A percentile compares a stretch with the other conserved stretches of the same genome.
phyloP scores from a whole-genome alignment of 192 early-diverging fungal species.

The Mortierella alpina region DNA sequence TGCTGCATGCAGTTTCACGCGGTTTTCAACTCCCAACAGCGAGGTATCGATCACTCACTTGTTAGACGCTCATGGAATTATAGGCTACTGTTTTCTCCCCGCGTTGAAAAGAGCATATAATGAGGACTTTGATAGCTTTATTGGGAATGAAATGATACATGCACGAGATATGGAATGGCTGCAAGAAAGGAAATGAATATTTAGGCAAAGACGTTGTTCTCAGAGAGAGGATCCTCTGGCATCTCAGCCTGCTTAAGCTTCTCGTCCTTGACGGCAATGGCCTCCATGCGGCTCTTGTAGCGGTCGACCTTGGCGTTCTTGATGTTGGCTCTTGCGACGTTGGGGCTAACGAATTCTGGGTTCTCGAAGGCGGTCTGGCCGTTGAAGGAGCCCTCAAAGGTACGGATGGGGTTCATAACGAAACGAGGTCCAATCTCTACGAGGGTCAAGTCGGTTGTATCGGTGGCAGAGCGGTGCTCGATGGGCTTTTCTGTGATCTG shows the following conservation, averaged over 20 bases:
- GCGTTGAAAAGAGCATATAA: too few species aligned
- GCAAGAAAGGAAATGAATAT: not conserved
- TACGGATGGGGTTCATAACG: conserved; percentile 89
- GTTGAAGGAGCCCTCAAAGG: conserved; percentile 96
- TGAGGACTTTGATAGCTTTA: not conserved
- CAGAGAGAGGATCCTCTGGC: conserved; percentile 62
- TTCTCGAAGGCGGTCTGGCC: conserved; percentile 94
- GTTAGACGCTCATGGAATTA: too few species aligned
- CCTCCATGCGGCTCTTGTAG: conserved; percentile 61
- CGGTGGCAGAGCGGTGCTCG: conserved; percentile 60
- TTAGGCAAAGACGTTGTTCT: conserved; percentile 58
- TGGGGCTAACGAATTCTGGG: conserved; percentile 86
- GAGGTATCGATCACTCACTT: too few species aligned
- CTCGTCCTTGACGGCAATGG: conserved; percentile 54
- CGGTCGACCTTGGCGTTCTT: conserved; percentile 60
- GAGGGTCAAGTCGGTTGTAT: conserved; percentile 79
- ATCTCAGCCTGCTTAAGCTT: conserved; percentile 62
- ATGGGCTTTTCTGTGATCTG: conserved; percentile 77
- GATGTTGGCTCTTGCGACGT: conserved; percentile 57
- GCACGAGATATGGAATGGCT: not conserved
- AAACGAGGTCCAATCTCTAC: conserved; percentile 99
- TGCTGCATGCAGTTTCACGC: too few species aligned
- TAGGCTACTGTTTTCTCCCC: too few species aligned
- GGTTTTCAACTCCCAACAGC: too few species aligned
- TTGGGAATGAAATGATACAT: conserved; percentile 3